Conservation (phyloP, 177 flowering plant species). For the Tripterygium wilfordii region DNA sequence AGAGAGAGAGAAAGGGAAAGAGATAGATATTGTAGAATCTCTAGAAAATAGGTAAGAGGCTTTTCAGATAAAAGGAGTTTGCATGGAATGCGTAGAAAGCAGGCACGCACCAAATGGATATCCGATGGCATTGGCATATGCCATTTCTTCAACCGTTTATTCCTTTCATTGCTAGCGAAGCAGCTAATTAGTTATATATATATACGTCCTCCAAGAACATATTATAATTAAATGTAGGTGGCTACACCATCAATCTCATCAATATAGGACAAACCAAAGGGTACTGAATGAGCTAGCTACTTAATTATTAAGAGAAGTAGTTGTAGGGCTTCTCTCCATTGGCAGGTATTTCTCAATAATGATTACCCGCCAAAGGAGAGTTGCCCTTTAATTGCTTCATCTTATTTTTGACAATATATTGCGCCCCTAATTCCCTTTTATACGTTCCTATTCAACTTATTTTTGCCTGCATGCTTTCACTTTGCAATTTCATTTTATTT, state of each 20-base stretch:
- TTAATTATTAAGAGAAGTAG: neutral
- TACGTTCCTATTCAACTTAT: too few relatives aligned
- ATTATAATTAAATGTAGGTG: neutral
- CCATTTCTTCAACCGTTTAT: neutral
- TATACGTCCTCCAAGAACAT: neutral
- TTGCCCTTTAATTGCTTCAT: conserved; percentile 1
- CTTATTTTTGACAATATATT: too few relatives aligned
- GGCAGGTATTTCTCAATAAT: neutral
- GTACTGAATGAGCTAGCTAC: neutral
- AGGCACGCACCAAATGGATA: neutral
- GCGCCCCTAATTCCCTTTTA: too few relatives aligned
- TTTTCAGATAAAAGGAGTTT: conserved; percentile 1
- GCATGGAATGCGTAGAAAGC: neutral
- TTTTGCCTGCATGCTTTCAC: too few relatives aligned
- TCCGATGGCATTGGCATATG: conserved; percentile 2
- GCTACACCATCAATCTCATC: neutral
- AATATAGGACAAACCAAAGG: neutral
- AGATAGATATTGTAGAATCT: too few relatives aligned
- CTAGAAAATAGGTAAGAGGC: neutral
- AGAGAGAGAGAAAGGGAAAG: too few relatives aligned
- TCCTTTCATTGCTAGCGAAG: neutral
- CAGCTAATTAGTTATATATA: neutral
- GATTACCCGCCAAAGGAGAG: conserved; percentile 2
- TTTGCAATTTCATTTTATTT: too few relatives aligned
- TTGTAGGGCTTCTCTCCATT: conserved; percentile 3